Percentiles rank a stretch among this genome's conserved stretches.
Evolutionary conservation across 208 protist species (phyloP).

Genomic region (Wallacemonas rigidus): DNA sequence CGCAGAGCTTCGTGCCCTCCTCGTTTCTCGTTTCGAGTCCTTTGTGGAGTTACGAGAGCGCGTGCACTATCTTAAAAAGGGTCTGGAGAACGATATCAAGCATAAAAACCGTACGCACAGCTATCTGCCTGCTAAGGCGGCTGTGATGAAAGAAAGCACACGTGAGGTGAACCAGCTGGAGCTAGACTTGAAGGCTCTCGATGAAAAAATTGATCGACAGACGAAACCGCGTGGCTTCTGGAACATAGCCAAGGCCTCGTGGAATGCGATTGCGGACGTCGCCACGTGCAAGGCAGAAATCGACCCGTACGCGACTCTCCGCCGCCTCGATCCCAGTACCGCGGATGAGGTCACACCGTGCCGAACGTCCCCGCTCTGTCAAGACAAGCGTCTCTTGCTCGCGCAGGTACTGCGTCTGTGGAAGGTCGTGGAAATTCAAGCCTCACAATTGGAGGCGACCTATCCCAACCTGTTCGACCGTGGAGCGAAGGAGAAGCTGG

Average conservation of each 20-base stretch:
- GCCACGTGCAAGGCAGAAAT: constrained; percentile 68
- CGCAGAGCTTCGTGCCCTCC: constrained; percentile 6
- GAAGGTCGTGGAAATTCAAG: constrained; percentile 63
- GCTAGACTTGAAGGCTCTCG: constrained; percentile 31
- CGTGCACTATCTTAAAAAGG: constrained; percentile 15
- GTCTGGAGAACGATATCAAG: constrained; percentile 50
- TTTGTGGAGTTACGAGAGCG: constrained; percentile 19
- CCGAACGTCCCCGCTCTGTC: constrained; percentile 53
- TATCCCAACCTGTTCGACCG: constrained; percentile 71
- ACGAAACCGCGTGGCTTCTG: constrained; percentile 24
- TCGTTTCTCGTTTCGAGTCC: constrained; percentile 12
- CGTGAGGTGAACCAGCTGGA: constrained; percentile 12
- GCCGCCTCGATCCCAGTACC: constrained; percentile 18
- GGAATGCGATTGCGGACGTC: constrained; percentile 33
- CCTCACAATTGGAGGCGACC: constrained; percentile 54
- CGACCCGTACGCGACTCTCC: constrained; percentile 31
- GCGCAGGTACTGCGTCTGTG: constrained; percentile 50
- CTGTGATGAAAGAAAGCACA: constrained; percentile 16
- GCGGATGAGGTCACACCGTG: constrained; percentile 41
- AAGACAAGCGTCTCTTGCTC: constrained; percentile 52
- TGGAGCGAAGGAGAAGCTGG: constrained; percentile 54
- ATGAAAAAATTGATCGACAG: constrained; percentile 24
- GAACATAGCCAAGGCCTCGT: constrained; percentile 27
- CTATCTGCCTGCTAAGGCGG: constrained; percentile 6
- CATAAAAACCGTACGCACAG: constrained; percentile 68